phyloP scores from a whole-genome alignment of 1,284 basidiomycete species.

The Puccinia triticina region DNA sequence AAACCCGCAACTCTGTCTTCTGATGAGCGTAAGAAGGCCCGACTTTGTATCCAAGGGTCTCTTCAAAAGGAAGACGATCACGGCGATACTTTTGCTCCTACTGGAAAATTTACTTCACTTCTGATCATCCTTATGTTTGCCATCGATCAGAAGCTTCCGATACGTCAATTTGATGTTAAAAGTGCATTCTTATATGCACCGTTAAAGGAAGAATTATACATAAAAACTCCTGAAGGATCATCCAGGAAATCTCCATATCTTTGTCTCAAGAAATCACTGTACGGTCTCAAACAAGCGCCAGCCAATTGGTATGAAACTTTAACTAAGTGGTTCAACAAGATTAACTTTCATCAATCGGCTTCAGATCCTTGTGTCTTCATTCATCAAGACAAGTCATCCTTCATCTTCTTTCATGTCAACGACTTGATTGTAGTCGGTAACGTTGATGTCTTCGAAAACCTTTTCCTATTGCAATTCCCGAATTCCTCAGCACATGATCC shows the following conservation, averaged over 20 bases:
- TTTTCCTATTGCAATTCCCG: not conserved
- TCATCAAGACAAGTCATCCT: not conserved
- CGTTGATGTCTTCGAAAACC: not conserved
- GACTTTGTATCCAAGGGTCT: not conserved
- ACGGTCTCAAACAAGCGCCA: not conserved
- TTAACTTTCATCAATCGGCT: not conserved
- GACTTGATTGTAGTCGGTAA: not conserved
- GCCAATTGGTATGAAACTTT: not conserved
- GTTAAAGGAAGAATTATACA: not conserved
- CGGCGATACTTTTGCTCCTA: not conserved
- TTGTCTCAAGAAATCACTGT: not conserved
- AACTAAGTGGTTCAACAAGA: not conserved
- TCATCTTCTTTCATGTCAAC: not conserved
- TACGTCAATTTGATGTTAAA: not conserved
- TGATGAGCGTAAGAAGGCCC: not conserved
- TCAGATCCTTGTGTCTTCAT: not conserved
- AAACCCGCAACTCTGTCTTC: not conserved
- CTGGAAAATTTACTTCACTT: not conserved
- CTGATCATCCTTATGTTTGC: not conserved
- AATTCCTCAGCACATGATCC: not conserved
- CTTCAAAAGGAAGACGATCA: not conserved
- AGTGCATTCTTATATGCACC: not conserved
- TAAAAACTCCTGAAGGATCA: not conserved
- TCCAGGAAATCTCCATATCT: not conserved
- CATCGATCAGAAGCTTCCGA: not conserved